Evolutionary conservation across 345 rosid genomes (phyloP), one percentile per base, ranked within the genome.

Genomic region (Gossypium bickii): DNA sequence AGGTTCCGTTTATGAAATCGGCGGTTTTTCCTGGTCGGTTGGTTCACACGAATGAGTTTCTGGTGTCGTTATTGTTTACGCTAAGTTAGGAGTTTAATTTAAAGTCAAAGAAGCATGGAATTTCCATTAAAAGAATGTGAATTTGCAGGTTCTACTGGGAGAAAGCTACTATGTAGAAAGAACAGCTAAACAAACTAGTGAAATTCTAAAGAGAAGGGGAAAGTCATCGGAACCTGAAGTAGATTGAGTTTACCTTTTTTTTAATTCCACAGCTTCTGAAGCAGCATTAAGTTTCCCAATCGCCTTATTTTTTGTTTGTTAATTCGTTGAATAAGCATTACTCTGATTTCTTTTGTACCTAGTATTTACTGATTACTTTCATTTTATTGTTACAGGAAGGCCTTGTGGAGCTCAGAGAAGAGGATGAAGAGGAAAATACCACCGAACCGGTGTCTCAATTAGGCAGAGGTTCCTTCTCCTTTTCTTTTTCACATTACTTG

Each of bases 21-120:
- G 97, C 96, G 8, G 91, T 92, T 77, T 89, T 94, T 70, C 98
- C 98, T 34, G 95, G 98, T 55, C 90, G 89, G 67, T 80, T 94
- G 78, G 72, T 91, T 12, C 98, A 94, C 80, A 92, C 98, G 29
- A 94, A 94, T 75, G 98, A 94, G 86, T 85, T 84, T 75, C 65
- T 87, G 91, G 97, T 94, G 87, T 3, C 2, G 11, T 53, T 2
- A 44, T 29, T 27, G 7, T 6, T 34, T 60, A 22, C 12, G 10
- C 24, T 76, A 29, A 12, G 17, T 51, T 11, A 9, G 27, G 71
- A 8, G 3, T 22, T 15, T 56, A 56, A 56, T 25, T 25, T 51
- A 55, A 7, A 27, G 12, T 29, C 17, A 17, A 41, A 38, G 49
- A 17, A 34, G 16, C 11, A 53, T 41, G 25, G n/a, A 18, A 48